Conservation (phyloP, 306 rosid species). For the Calophaca sinica region DNA sequence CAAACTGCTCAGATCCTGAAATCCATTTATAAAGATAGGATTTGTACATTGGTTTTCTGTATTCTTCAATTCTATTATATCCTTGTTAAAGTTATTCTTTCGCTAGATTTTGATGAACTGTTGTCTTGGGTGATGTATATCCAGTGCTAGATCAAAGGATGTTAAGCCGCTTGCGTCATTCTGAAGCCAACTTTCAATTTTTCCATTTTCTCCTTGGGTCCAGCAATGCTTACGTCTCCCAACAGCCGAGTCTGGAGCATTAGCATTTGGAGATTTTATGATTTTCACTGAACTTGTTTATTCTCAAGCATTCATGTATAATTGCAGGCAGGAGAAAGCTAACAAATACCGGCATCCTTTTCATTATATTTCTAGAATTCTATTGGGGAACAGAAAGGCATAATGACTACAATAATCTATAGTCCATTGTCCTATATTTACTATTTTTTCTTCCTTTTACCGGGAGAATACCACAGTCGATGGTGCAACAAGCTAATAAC, state of each 20-base stretch:
- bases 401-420: conserved; percentile 17
- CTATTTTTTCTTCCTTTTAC: neutral
- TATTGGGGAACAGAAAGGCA: conserved; percentile 25
- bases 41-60: conserved; percentile 13
- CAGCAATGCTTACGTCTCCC: conserved; percentile 25
- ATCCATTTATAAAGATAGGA: conserved; percentile 17
- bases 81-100: conserved; percentile 10
- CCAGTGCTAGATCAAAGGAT: conserved; percentile 44
- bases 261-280: conserved; percentile 40
- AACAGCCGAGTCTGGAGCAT: conserved; percentile 37
- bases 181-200: conserved; percentile 40
- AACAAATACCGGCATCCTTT: conserved; percentile 35
- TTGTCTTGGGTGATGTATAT: conserved; percentile 38
- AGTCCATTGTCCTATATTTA: conserved; percentile 1
- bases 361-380: conserved; percentile 35
- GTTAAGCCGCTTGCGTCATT: conserved; percentile 41
- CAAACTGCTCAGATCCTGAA: conserved; percentile 30
- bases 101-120: conserved; percentile 34
- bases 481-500: conserved; percentile 14
- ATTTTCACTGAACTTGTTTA: conserved; percentile 37
- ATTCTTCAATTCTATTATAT: neutral
- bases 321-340: conserved; percentile 41
- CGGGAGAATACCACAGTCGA: neutral
- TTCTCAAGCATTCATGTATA: conserved; percentile 43
- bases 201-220: conserved; percentile 34